These are phyloP conservation scores for Pistacia atlantica DNA, from an alignment of 345 rosid species.

Conservation along the genomic window DNA sequence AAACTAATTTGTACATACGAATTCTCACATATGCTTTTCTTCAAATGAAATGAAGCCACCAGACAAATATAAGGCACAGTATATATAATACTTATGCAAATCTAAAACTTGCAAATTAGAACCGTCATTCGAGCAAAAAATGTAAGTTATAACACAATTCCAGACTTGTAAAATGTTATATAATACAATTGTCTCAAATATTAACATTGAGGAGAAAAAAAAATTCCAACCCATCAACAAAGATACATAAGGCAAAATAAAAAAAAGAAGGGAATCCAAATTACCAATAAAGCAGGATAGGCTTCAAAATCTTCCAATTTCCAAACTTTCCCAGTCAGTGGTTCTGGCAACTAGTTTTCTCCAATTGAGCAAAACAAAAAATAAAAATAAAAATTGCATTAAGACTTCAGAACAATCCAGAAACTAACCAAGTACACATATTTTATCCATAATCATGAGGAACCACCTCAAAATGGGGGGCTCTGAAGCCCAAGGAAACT, in stretches of 20 bases:
- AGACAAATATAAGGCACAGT: not conserved
- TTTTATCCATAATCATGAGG: not conserved
- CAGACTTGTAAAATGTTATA: too few species aligned
- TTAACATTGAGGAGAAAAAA: not conserved
- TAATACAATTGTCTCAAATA: not conserved
- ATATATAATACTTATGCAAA: too few species aligned
- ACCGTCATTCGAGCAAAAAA: too few species aligned
- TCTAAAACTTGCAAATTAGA: too few species aligned
- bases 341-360: constrained; percentile 66
- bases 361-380: constrained; percentile 2
- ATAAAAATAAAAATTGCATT: not conserved
- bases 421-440: not conserved
- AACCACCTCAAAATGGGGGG: constrained; percentile 68
- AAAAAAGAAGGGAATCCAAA: constrained; percentile 3
- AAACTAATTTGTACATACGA: not conserved
- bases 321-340: constrained; percentile 80
- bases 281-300: constrained; percentile 76
- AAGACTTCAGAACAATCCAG: not conserved
- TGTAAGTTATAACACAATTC: too few species aligned
- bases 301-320: constrained; percentile 77
- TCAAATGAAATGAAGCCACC: not conserved
- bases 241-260: not conserved
- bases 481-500: constrained; percentile 61
- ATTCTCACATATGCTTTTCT: not conserved
- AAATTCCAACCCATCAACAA: constrained; percentile 10